Percentiles rank a stretch among this genome's conserved stretches.
These are phyloP conservation scores for Corinectria fuckeliana DNA, from an alignment of 2,329 filamentous ascomycete genomes.

Conservation along the genomic window DNA sequence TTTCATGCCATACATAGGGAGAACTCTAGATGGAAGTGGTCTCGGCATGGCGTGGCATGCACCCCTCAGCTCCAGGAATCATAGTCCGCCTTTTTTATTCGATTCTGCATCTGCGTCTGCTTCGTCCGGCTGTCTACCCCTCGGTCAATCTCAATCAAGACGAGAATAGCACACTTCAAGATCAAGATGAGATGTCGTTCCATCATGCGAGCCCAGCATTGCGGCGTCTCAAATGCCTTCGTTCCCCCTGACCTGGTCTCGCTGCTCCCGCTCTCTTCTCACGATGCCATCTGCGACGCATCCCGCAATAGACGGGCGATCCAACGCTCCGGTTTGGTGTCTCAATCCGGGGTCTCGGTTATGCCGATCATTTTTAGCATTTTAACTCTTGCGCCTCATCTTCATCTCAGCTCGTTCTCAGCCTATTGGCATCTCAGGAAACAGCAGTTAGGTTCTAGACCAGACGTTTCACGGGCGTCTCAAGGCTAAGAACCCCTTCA, in stretches of 20 bases:
- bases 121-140: not conserved
- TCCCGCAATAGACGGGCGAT: slow-evolving; percentile 3
- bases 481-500: not conserved
- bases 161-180: not conserved
- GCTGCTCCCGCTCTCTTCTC: not conserved
- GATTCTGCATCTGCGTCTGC: not conserved
- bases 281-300: slow-evolving; percentile 2
- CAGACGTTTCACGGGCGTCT: slow-evolving; percentile 16
- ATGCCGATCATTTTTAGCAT: slow-evolving; percentile 5
- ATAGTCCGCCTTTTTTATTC: not conserved
- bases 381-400: not conserved
- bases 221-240: slow-evolving; percentile 6
- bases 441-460: not conserved
- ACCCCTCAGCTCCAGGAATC: not conserved
- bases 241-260: not conserved
- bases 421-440: slow-evolving; percentile 2
- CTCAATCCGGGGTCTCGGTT: slow-evolving; percentile 15
- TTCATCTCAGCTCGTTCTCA: slow-evolving; percentile 1
- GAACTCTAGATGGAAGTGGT: not conserved
- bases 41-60: not conserved
- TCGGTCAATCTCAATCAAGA: not conserved
- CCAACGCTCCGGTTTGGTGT: slow-evolving; percentile 2
- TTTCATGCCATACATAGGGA: not conserved
- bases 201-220: not conserved
- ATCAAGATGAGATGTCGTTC: not conserved